Evolutionary conservation across 1,284 basidiomycete genomes (phyloP).

Genomic region (Ganoderma meredithae): DNA sequence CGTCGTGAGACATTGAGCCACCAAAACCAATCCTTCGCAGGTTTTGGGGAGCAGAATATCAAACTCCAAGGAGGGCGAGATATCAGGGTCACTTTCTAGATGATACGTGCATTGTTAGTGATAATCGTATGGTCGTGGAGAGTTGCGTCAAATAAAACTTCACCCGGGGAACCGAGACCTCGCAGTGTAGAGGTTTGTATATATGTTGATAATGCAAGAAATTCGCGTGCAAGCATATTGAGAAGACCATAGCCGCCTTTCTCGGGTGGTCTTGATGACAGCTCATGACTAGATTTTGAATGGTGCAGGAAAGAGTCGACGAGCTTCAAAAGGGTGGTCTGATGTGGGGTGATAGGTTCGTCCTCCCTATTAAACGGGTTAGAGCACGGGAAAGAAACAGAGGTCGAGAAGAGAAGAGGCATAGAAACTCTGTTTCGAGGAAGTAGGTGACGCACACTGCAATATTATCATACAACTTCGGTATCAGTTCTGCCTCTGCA

Average conservation of each 20-base stretch:
- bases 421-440: neutral
- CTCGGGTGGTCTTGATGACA: constrained; percentile 22
- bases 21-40: constrained; percentile 81
- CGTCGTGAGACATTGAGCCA: constrained; percentile 79
- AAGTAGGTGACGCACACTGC: constrained; percentile 42
- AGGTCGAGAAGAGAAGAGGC: neutral
- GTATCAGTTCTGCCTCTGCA: constrained; percentile 45
- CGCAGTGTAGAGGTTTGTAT: constrained; percentile 57
- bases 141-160: neutral
- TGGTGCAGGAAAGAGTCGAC: constrained; percentile 82
- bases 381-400: neutral
- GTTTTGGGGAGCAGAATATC: constrained; percentile 77
- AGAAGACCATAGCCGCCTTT: constrained; percentile 51
- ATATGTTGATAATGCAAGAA: constrained; percentile 62
- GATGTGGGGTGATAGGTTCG: constrained; percentile 83
- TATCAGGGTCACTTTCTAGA: constrained; percentile 1
- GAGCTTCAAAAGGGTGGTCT: constrained; percentile 86
- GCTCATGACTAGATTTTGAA: constrained; percentile 21
- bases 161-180: constrained; percentile 47
- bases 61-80: constrained; percentile 44
- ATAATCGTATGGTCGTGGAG: neutral
- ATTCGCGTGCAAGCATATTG: constrained; percentile 58
- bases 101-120: neutral
- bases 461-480: constrained; percentile 45
- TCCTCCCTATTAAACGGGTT: constrained; percentile 52